Base-by-base conservation (phyloP, 1,139 yeast genomes). In the Saccharomyces pastorianus region DNA sequence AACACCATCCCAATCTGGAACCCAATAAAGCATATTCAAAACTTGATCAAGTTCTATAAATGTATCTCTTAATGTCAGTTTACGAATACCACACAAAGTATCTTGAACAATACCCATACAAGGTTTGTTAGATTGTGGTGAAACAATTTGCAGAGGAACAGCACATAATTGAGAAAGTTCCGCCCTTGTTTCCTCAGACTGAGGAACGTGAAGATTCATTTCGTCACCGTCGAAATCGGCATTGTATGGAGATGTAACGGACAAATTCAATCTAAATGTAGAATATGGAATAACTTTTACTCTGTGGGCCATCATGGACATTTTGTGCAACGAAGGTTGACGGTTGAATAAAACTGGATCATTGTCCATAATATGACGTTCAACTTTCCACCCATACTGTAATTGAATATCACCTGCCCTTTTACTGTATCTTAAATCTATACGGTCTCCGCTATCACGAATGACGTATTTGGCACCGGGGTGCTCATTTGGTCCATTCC, bases 191-290 rank as follows among this genome's bases (percentile, higher is more conserved):
- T 95, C 99, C 61, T 91, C 97, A 6, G 96, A 88, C 72, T 95
- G 99, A 5, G 99, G 99, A 61, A 95, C 99, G 70, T 95, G 99
- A 75, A 95, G 85, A 74, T 95, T 95, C 99, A 95, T 95, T 76
- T 95, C 99, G 73, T 95, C 99, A 78, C 99, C 99, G 76, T 95
- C 99, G 79, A 95, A 95, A 86, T 95, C 99, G 51, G 99, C 99
- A 75, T 95, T 95, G 74, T 95, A 95, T 27, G 99, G 99, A 14
- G 98, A 89, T 0, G 99, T 93, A 51, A 93, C 99, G 14, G 98
- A 93, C 70, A 95, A 77, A 70, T 93, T 95, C 75, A 95, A 78
- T 75, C 99, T 84, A 77, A 95, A 95, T 0, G 99, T 93, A 4
- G 98, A 91, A 70, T 91, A 95, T 13, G 99, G 99, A 96, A 95